Evolutionary conservation across 495 filamentous ascomycete species (phyloP), one percentile per base, ranked within the genome.

Genomic region (Baudoinia panamericana): DNA sequence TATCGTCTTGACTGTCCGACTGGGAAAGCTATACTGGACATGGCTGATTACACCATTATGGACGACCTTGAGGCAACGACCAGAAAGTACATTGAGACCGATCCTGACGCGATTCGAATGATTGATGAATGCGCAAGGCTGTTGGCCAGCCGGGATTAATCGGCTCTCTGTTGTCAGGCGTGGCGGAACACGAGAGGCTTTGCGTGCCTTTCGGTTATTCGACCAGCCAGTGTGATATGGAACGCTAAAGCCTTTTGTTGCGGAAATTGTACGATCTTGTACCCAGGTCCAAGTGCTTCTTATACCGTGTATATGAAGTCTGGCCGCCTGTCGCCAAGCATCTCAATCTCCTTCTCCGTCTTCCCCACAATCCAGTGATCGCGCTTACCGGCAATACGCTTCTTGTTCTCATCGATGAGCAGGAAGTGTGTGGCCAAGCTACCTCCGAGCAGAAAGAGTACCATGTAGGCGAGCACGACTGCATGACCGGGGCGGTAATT

Each of bases 311-410:
- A 45, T 4, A 45, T 6, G 33, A 45, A 45, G 18, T 45, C 41
- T 15, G 41, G 41, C 41, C 45, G 66, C 55, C 51, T 58, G 57
- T 94, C 88, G 4, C 88, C 86, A 36, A 81, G 41, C 38, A 45
- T 52, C 50, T 75, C 73, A 19, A 76, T 62, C 60, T 86, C 73
- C 39, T 64, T 60, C 43, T 68, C 60, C 23, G 26, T 61, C 59
- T 75, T 63, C 1, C 78, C 80, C 41, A 72, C 70, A 6, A 77
- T 60, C 71, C 66, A 77, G 32, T 71, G 50, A 61, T 93, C 82
- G 16, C 84, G 65, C 54, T 80, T 68, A 0, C 87, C 87, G 2
- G 53, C 52, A 5, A 51, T 46, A 18, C 80, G 63, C 55, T 66
- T 71, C 29, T 59, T 62, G 52, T 86, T 86, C 64, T 84, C 80